phyloP scores from a whole-genome alignment of 2,329 filamentous ascomycete genomes.

The Sporothrix brunneoviolacea region DNA sequence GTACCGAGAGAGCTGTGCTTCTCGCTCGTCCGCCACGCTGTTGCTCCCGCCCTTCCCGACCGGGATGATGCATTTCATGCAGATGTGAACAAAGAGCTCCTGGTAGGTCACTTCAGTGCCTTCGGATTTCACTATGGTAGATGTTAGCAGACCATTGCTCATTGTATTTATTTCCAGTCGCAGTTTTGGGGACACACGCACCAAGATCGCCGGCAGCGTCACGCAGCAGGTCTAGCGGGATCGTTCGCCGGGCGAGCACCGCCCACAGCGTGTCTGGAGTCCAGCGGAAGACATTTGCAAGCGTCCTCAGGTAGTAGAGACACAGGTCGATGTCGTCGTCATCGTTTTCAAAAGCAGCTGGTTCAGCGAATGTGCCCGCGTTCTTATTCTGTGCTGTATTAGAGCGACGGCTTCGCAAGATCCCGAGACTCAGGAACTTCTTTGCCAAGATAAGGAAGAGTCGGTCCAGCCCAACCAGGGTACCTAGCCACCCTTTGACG shows the following conservation, averaged over 20 bases:
- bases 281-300: constrained; percentile 66
- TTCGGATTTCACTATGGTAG: constrained; percentile 32
- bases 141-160: no score
- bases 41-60: constrained; percentile 22
- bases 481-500: constrained; percentile 74
- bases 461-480: constrained; percentile 54
- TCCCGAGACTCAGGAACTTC: constrained; percentile 50
- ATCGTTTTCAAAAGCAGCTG: constrained; percentile 28
- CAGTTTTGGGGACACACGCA: constrained; percentile 36
- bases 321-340: constrained; percentile 69
- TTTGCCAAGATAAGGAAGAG: constrained; percentile 55
- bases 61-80: constrained; percentile 53
- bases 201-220: constrained; percentile 41
- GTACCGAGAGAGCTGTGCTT: constrained; percentile 63
- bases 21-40: constrained; percentile 37
- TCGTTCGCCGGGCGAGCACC: constrained; percentile 57
- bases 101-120: constrained; percentile 54
- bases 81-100: constrained; percentile 60
- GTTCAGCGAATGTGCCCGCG: no score
- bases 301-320: constrained; percentile 68
- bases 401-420: constrained; percentile 32
- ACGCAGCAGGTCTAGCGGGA: constrained; percentile 41
- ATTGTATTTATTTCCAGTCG: no score
- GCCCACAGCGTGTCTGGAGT: constrained; percentile 64
- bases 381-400: no score